Base-by-base conservation (phyloP, 306 rosid species). In the Prunus mira region DNA sequence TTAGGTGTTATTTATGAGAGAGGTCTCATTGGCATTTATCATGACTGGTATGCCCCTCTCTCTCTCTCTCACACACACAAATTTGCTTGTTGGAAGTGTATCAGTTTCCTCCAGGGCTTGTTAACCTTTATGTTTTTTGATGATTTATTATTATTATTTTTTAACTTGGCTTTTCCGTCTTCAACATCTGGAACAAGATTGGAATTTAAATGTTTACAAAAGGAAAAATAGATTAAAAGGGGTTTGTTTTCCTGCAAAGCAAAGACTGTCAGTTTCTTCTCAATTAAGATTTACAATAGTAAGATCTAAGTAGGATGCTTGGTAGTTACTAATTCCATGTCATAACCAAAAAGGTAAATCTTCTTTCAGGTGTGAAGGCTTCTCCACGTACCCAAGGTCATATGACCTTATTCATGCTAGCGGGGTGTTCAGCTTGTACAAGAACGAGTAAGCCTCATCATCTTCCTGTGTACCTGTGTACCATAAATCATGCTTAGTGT, bases 331-430 rank as follows among this genome's bases (percentile, higher is more conserved):
- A 17, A 24, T 66, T 71, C 69, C 41, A 66, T 34, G 70, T 71
- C 63, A 71, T 30, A 54, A 74, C 28, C 8, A 22, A 14, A 41
- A 15, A 41, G 10, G 28, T 41, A 58, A 43, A 60, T 43, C 62
- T 38, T 57, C 45, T 68, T 69, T 76, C 87, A 96, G 99, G 99
- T 91, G 99, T 80, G 99, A 96, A 85, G 98, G 99, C 84, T 92
- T 96, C 86, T 96, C 99, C 60, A 96, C 99, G 30, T 92, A 96
- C 84, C 99, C 97, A 46, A 96, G 98, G 87, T 89, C 97, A n/a
- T 91, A 92, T 60, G 99, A 96, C 84, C 79, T 96, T 55, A 89
- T 96, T 75, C 99, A 96, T 80, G 96, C 91, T 61, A 88, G 77
- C 82, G 93, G 85, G 27, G 86, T 92, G 74, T 96, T 92, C 83